Evolutionary conservation across 2,329 filamentous ascomycete genomes (phyloP), one percentile per base, ranked within the genome.

Genomic region (Ramichloridium luteum): DNA sequence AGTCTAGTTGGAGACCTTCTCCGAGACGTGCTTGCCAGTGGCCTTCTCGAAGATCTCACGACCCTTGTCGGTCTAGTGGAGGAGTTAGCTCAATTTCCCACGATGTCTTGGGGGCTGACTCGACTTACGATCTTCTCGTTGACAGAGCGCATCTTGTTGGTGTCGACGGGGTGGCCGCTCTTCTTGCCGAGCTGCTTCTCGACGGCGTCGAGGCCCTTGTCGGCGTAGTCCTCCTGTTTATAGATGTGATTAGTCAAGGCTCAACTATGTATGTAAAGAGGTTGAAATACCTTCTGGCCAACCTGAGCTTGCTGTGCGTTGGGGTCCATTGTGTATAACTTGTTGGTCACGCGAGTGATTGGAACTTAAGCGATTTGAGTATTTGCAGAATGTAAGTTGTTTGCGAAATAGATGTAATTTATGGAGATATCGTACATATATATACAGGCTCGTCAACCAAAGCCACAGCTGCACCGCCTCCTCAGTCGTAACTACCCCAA

Each of bases 121-220:
- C 28, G 27, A 37, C 38, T 23, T 27, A 39, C 39, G 34, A 53
- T 39, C 45, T 52, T 53, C 45, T 53, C 50, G 39, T 53, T 53
- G 27, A 43, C 42, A 11, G 32, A 34, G 22, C 49, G 36, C 27
- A 46, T 41, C 40, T 50, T 48, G 28, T 26, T 35, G 13, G 49
- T 40, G 32, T 51, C 44, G 15, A 47, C 25, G 12, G 35, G 25
- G 35, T 49, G 44, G 16, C 46, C 46, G 10, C 34, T 38, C 17
- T 22, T 13, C 22, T 30, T 11, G 23, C 44, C 44, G 25, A 40
- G 17, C 33, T 43, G 43, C 36, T 43, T 44, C 40, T 46, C 44
- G 16, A 41, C 34, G 17, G 39, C 36, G 26, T 45, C 43, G 28
- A 46, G 40, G 39, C 41, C 45, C 38, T 50, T 50, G 41, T 50